Evolutionary conservation across 192 early-diverging fungal genomes (phyloP), one percentile per base, ranked within the genome.

Genomic region (Coemansia pectinata): DNA sequence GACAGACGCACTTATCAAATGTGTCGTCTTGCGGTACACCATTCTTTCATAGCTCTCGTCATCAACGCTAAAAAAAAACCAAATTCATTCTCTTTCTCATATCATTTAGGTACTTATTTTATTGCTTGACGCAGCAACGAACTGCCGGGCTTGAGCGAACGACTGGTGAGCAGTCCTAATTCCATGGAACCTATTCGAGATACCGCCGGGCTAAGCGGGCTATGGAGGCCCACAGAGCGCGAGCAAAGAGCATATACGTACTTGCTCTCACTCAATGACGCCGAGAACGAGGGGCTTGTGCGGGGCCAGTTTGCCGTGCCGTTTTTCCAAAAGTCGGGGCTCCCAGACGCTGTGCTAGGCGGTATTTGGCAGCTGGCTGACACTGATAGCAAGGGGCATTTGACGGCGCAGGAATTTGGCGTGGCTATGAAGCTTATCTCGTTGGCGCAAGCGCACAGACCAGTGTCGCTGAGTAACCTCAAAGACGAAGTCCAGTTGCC

Each of bases 281-380:
- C 76, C 5, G 74, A 86, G 9, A 85, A 86, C 27, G 85, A 86
- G 62, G 92, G 91, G 10, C 73, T 89, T 50, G 84, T 94, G 39
- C 87, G 84, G 6, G 92, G 92, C 15, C 77, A 86, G 41, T 81
- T 86, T 53, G 92, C 91, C 17, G 91, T 92, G 29, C 86, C 83
- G 3, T 91, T 94, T 67, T 89, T 92, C 84, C 86, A 87, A 59
- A 89, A 87, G 63, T 91, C 90, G 1, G 86, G 87, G n/a, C 81
- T 94, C 0, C 83, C 90, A 0, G 80, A 85, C 25, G 74, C 83
- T 15, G 72, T 85, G 17, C 80, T 94, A 15, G 89, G 88, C 44
- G 82, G 90, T 84, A 93, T 98, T 55, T 98, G 96, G 96, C 86
- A 94, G 47, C 77, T 91, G n/a, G 90, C 90, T 6, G 94, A 96